A percentile compares a stretch with the other conserved stretches of the same genome.
Conservation (phyloP, 768 basidiomycete species). For the Rhodotorula toruloides region DNA sequence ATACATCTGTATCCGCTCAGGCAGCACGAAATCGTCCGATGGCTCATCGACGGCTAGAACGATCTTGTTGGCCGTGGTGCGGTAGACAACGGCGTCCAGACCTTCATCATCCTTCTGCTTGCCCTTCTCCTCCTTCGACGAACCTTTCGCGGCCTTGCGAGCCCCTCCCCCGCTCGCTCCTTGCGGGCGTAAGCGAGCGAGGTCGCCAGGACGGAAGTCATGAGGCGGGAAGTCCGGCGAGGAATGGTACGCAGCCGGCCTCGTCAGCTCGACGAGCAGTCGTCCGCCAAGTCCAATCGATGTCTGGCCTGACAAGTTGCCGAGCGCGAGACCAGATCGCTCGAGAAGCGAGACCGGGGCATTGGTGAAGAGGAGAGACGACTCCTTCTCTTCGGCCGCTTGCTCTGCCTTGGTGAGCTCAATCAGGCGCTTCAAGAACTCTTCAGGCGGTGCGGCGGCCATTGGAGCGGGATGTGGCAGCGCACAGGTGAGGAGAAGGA, state of each 20-base stretch:
- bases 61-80: conserved; percentile 50
- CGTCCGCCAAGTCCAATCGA: conserved; percentile 86
- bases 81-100: conserved; percentile 79
- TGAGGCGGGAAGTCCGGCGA: conserved; percentile 74
- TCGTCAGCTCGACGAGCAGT: conserved; percentile 78
- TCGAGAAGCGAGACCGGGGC: conserved; percentile 81
- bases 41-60: conserved; percentile 12
- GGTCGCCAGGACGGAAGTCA: conserved; percentile 79
- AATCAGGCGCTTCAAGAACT: conserved; percentile 65
- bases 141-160: neutral
- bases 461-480: too few species aligned
- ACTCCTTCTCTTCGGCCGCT: conserved; percentile 75
- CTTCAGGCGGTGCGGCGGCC: neutral
- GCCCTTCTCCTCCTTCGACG: conserved; percentile 2
- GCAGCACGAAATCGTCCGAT: conserved; percentile 6
- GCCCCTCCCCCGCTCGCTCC: conserved; percentile 15
- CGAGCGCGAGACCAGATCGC: conserved; percentile 74
- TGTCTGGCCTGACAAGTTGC: conserved; percentile 64
- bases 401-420: conserved; percentile 66
- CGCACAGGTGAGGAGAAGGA: too few species aligned
- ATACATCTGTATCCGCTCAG: conserved; percentile 16
- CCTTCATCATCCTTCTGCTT: conserved; percentile 40
- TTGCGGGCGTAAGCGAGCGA: conserved; percentile 60
- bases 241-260: conserved; percentile 72
- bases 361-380: conserved; percentile 70